A percentile compares a stretch with the other conserved stretches of the same genome.
These are phyloP conservation scores for Pseudogymnoascus sp. DNA, from an alignment of 2,329 filamentous ascomycete genomes.

Conservation along the genomic window DNA sequence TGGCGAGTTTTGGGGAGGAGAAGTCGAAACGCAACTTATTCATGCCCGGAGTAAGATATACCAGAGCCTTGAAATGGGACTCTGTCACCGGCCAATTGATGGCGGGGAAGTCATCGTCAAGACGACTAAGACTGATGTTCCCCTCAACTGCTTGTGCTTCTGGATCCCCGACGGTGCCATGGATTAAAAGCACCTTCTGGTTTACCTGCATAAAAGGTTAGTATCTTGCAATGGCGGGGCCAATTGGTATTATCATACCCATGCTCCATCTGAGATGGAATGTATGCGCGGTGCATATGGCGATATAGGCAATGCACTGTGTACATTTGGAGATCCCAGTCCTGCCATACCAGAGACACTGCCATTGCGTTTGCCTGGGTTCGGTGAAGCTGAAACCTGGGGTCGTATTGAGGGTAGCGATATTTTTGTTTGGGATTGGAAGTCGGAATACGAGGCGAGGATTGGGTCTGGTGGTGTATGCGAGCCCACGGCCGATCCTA, in stretches of 20 bases:
- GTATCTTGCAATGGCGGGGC: conserved; percentile 13
- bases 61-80: conserved; percentile 84
- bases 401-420: conserved; percentile 28
- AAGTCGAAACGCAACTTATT: conserved; percentile 89
- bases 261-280: conserved; percentile 74
- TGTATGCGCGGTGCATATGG: conserved; percentile 73
- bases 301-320: conserved; percentile 50
- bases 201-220: conserved; percentile 57
- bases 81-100: conserved; percentile 81
- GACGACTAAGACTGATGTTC: conserved; percentile 67
- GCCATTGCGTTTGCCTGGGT: conserved; percentile 37
- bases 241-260: conserved; percentile 51
- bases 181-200: conserved; percentile 79
- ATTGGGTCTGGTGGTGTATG: conserved; percentile 69
- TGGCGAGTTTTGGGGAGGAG: conserved; percentile 69
- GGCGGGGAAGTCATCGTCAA: conserved; percentile 78
- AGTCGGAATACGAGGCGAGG: conserved; percentile 58
- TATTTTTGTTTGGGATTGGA: conserved; percentile 48
- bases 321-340: conserved; percentile 41
- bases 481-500: conserved; percentile 56
- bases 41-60: conserved; percentile 85
- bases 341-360: conserved; percentile 61
- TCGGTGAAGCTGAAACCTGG: conserved; percentile 35
- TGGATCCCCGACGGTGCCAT: conserved; percentile 73
- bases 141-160: conserved; percentile 66